These are phyloP conservation scores for Exophiala oligosperma DNA, from an alignment of 2,329 filamentous ascomycete species.

Conservation along the genomic window DNA sequence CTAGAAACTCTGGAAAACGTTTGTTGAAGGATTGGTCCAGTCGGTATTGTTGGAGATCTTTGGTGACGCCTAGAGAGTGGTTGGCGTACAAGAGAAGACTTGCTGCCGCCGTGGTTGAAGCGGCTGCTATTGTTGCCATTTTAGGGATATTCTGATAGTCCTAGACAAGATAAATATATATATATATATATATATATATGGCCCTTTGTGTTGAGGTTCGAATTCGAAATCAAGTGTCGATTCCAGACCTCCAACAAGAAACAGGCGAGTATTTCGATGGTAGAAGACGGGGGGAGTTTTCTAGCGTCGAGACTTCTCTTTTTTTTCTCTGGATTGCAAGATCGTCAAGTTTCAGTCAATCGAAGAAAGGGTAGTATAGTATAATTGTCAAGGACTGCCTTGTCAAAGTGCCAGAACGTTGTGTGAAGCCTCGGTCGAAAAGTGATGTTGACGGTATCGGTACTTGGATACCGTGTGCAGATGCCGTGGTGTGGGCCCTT, in stretches of 20 bases:
- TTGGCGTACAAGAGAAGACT: conserved; percentile 44
- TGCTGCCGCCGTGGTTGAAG: conserved; percentile 37
- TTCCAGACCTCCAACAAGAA: no score
- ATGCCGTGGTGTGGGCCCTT: not conserved
- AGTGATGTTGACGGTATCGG: not conserved
- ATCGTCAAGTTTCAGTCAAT: no score
- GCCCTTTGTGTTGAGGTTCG: no score
- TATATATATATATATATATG: no score
- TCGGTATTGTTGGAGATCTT: conserved; percentile 39
- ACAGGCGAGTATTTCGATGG: no score
- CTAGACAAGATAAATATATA: not conserved
- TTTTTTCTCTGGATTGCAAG: no score
- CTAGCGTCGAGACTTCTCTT: no score
- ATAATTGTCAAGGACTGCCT: not conserved
- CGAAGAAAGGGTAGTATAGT: no score
- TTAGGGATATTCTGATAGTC: not conserved
- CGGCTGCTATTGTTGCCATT: conserved; percentile 30
- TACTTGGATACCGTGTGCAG: not conserved
- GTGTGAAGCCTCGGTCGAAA: not conserved
- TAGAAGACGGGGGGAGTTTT: no score
- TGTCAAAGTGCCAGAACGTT: not conserved
- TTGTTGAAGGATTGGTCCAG: conserved; percentile 37
- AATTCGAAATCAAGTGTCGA: no score
- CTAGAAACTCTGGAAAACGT: conserved; percentile 38
- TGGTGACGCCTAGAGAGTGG: conserved; percentile 38